These are phyloP conservation scores for Haplographium delicatum DNA, from an alignment of 495 filamentous ascomycete species.

Conservation along the genomic window DNA sequence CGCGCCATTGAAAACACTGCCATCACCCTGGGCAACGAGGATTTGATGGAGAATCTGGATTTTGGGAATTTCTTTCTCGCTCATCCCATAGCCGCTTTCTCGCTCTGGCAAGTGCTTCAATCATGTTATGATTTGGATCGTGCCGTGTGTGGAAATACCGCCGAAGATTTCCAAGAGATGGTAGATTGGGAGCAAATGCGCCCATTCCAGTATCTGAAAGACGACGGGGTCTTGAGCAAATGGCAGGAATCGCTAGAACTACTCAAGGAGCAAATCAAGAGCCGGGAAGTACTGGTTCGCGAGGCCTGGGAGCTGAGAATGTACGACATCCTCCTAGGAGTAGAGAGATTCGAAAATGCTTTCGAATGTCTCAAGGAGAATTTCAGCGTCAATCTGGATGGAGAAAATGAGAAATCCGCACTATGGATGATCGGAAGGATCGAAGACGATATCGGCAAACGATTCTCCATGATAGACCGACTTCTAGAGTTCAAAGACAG, in stretches of 20 bases:
- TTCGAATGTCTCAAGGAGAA: slow-evolving; percentile 11
- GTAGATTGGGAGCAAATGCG: not conserved
- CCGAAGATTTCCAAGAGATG: slow-evolving; percentile 1
- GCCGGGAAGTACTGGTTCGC: not conserved
- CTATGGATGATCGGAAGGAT: slow-evolving; percentile 10
- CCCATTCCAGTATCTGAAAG: slow-evolving; percentile 9
- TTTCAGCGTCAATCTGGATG: slow-evolving; percentile 2
- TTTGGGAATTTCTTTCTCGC: slow-evolving; percentile 8
- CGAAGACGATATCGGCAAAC: slow-evolving; percentile 8
- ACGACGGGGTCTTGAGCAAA: not conserved
- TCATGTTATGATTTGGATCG: slow-evolving; percentile 8
- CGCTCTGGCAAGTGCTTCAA: slow-evolving; percentile 11
- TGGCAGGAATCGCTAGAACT: slow-evolving; percentile 5
- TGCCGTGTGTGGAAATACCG: slow-evolving; percentile 2
- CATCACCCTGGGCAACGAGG: not conserved
- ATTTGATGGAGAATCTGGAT: slow-evolving; percentile 1
- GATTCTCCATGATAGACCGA: slow-evolving; percentile 6
- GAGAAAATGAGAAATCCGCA: not conserved
- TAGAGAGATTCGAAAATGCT: slow-evolving; percentile 9
- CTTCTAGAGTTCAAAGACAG: slow-evolving; percentile 12
- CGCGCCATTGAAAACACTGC: not conserved
- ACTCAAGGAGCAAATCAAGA: slow-evolving; percentile 8
- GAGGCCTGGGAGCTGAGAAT: slow-evolving; percentile 9
- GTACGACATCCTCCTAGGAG: slow-evolving; percentile 9
- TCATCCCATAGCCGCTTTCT: slow-evolving; percentile 11